A percentile compares a stretch with the other conserved stretches of the same genome.
phyloP scores from a whole-genome alignment of 805 yeast species.

The Metschnikowia henanensis region DNA sequence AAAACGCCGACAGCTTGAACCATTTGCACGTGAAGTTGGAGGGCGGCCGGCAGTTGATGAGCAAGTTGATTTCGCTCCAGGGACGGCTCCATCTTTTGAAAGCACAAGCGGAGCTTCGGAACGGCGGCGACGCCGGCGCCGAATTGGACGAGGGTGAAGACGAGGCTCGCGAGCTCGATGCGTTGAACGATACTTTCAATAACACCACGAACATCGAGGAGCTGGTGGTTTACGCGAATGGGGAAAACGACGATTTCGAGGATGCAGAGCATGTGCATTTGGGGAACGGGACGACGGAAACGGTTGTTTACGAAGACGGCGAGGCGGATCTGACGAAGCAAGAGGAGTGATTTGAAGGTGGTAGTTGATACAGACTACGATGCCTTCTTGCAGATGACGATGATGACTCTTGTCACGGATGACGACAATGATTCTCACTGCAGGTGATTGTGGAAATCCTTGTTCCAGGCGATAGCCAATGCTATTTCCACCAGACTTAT shows the following conservation, averaged over 20 bases:
- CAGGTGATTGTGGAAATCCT: too few species aligned
- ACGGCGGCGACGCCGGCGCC: slow-evolving; percentile 14
- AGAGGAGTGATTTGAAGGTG: not conserved
- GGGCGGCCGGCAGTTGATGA: slow-evolving; percentile 56
- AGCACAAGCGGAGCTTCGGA: slow-evolving; percentile 72
- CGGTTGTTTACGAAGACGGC: slow-evolving; percentile 11
- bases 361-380: not conserved
- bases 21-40: slow-evolving; percentile 57
- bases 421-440: too few species aligned
- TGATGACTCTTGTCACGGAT: too few species aligned
- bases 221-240: slow-evolving; percentile 37
- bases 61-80: slow-evolving; percentile 73
- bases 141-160: slow-evolving; percentile 18
- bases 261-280: slow-evolving; percentile 5
- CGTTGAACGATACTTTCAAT: slow-evolving; percentile 19
- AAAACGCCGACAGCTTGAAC: slow-evolving; percentile 55
- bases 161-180: slow-evolving; percentile 18
- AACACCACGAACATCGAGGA: slow-evolving; percentile 29
- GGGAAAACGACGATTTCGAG: slow-evolving; percentile 37
- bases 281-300: not conserved
- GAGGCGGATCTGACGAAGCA: slow-evolving; percentile 7
- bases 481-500: too few species aligned
- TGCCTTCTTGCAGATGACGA: too few species aligned
- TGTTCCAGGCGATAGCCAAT: too few species aligned
- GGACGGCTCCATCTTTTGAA: slow-evolving; percentile 80